Evolutionary conservation across 2,329 filamentous ascomycete species (phyloP), one percentile per base, ranked within the genome.

Genomic region (Rosellinia necatrix): DNA sequence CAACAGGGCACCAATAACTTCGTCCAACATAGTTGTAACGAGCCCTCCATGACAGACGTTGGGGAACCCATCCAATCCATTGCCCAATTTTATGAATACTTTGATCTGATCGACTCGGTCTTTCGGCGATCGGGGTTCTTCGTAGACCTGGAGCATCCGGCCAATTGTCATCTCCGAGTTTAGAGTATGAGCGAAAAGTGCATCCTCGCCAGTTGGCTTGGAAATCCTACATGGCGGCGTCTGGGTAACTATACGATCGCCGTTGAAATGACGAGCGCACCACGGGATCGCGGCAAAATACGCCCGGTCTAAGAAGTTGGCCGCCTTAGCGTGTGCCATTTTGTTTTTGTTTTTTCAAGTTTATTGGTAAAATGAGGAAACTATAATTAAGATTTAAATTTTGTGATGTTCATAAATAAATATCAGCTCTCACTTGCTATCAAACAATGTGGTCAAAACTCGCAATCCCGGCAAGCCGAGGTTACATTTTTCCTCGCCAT

Each of bases 31-130:
- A 0, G 80, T 77, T 7, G 78, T 77, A 6, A 82, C 76, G 25
- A 87, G 76, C 1, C 84, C 85, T 17, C 85, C 84, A 66, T 88
- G 85, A 8, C 76, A 71, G 6, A 82, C 73, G 3, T 74, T 68
- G 2, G 79, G 71, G 61, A 80, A 79, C 2, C 84, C 84, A 59
- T 83, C 81, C 52, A 87, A 61, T 15, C 77, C 78, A 9, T 72
- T 64, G 1, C 81, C 83, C 1, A 87, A 71, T 10, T 68, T 71
- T 4, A 75, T 40, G 29, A 78, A 65, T 1, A 63, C 64, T 24
- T 70, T 69, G 41, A 75, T 13, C 30, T 72, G 65, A n/a, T 63
- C 52, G 2, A 75, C 57, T 2, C 52, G 71, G 13, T 61, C 61
- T 13, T 34, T 49, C 9, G 63, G 53, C 6, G 49, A 42, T 15